Conservation (phyloP, 139 green algal genomes). For the Closterium sp. region DNA sequence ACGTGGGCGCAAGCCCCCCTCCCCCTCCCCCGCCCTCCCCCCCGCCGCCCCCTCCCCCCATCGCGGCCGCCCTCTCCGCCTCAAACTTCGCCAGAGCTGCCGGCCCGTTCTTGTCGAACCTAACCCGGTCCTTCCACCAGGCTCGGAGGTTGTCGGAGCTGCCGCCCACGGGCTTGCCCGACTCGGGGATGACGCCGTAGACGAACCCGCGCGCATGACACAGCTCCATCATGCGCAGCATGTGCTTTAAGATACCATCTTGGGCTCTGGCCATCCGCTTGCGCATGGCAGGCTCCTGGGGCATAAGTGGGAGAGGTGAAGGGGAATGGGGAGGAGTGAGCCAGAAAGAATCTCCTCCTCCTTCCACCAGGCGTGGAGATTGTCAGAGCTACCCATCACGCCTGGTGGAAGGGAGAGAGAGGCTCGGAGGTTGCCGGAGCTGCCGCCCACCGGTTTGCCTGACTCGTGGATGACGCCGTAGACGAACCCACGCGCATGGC, state of each 20-base stretch:
- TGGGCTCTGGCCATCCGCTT: neutral
- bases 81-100: slow-evolving; percentile 18
- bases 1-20: neutral
- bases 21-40: neutral
- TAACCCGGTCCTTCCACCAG: slow-evolving; percentile 41
- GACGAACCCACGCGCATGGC: slow-evolving; percentile 26
- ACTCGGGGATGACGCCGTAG: slow-evolving; percentile 43
- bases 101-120: slow-evolving; percentile 37
- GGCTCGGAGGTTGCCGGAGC: slow-evolving; percentile 25
- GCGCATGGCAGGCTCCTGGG: neutral
- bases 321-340: too few relatives aligned
- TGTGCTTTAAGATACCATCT: neutral
- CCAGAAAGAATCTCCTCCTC: too few relatives aligned
- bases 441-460: slow-evolving; percentile 19
- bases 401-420: too few relatives aligned
- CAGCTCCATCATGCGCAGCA: slow-evolving; percentile 11
- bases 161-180: slow-evolving; percentile 38
- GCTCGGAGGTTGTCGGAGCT: slow-evolving; percentile 38
- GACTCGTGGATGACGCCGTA: slow-evolving; percentile 34
- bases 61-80: slow-evolving; percentile 9
- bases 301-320: too few relatives aligned
- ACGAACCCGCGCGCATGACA: slow-evolving; percentile 26
- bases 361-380: too few relatives aligned
- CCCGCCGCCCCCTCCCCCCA: neutral
- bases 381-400: neutral